Percentiles rank a stretch among this genome's conserved stretches.
Evolutionary conservation across 805 yeast genomes (phyloP).

Genomic region (Candida sanyiensis): DNA sequence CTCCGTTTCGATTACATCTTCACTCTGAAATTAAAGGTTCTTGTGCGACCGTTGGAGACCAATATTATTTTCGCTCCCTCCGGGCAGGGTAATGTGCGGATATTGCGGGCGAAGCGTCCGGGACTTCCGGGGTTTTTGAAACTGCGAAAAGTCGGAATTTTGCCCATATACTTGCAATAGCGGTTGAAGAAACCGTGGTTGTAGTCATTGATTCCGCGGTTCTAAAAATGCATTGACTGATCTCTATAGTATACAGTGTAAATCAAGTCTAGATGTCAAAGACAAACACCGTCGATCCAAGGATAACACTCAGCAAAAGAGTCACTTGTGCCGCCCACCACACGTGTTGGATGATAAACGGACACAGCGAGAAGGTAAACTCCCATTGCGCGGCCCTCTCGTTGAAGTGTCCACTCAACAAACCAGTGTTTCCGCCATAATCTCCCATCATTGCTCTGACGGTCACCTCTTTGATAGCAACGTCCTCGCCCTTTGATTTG

Average conservation of each 20-base stretch:
- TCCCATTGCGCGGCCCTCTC: conserved; percentile 43
- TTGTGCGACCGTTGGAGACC: too few species aligned
- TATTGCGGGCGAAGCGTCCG: too few species aligned
- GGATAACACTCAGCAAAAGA: conserved; percentile 35
- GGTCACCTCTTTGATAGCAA: conserved; percentile 66
- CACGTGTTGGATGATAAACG: conserved; percentile 80
- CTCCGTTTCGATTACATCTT: too few species aligned
- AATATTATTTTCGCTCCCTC: too few species aligned
- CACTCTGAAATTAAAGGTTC: too few species aligned
- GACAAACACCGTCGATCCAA: conserved; percentile 29
- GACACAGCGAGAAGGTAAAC: conserved; percentile 68
- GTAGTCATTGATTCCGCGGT: too few species aligned
- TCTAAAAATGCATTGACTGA: too few species aligned
- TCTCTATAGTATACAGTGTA: background rate
- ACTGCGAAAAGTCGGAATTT: too few species aligned
- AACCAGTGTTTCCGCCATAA: conserved; percentile 82
- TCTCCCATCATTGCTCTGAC: conserved; percentile 97
- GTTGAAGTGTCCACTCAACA: conserved; percentile 69
- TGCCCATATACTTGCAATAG: too few species aligned
- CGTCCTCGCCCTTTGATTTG: conserved; percentile 30
- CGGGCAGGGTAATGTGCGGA: too few species aligned
- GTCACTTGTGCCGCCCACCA: conserved; percentile 89
- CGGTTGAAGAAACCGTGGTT: too few species aligned
- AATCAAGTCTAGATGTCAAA: conserved; percentile 13
- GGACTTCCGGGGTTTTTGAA: too few species aligned